Conservation (phyloP, 2,329 filamentous ascomycete genomes). For the Diatrype stigma region DNA sequence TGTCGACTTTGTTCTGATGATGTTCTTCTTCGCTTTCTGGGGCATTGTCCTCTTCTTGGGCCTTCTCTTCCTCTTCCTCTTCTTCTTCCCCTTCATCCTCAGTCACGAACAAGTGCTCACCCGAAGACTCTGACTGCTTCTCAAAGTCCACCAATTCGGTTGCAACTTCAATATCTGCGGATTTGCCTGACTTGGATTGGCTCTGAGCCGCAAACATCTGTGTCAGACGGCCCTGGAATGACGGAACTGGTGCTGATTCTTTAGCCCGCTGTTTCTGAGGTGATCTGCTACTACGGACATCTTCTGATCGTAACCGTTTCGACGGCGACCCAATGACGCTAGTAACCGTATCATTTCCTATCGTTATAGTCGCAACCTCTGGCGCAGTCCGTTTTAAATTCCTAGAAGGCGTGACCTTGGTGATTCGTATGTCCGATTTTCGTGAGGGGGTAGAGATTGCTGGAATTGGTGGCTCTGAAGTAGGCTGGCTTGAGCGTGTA, state of each 20-base stretch:
- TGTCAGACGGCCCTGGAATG: constrained; percentile 40
- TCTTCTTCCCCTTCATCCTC: constrained; percentile 24
- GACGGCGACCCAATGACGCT: constrained; percentile 58
- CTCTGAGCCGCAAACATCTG: constrained; percentile 41
- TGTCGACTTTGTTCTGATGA: constrained; percentile 15
- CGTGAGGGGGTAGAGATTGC: constrained; percentile 29
- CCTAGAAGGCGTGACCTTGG: constrained; percentile 12
- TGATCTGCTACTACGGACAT: constrained; percentile 26
- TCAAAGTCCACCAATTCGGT: constrained; percentile 9
- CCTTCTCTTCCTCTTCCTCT: constrained; percentile 17
- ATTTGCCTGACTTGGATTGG: constrained; percentile 11
- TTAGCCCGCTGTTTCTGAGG: constrained; percentile 25
- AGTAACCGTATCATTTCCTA: constrained; percentile 64
- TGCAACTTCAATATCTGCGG: constrained; percentile 8
- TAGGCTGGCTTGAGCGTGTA: neutral
- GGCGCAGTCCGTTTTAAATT: constrained; percentile 53
- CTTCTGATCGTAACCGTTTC: constrained; percentile 41
- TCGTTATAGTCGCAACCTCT: constrained; percentile 70
- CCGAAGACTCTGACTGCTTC: constrained; percentile 20
- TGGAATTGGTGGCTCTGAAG: constrained; percentile 28
- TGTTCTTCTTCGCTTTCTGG: constrained; percentile 15
- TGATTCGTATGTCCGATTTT: constrained; percentile 21
- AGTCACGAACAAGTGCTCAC: constrained; percentile 26
- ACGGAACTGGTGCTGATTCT: constrained; percentile 29
- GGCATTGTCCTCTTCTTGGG: constrained; percentile 18